Evolutionary conservation across 1,139 yeast genomes (phyloP).

Genomic region (Yamadazyma siamensis): DNA sequence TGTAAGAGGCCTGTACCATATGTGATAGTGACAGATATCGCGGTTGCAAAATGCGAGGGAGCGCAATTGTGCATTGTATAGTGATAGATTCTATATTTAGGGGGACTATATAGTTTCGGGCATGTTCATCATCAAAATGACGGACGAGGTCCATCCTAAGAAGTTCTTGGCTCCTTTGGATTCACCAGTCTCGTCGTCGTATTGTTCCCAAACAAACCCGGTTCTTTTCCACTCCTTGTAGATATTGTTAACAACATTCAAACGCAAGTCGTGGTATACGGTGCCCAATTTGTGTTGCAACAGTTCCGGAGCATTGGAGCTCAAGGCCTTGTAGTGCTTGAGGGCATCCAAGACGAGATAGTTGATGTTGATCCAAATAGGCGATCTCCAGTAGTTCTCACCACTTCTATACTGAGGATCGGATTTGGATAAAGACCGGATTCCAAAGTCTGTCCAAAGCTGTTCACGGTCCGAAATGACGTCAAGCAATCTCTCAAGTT

Average conservation of each 20-base stretch:
- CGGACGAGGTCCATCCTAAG: conserved; percentile 90
- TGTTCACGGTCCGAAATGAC: conserved; percentile 65
- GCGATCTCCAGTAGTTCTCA: conserved; percentile 96
- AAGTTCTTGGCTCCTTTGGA: conserved; percentile 87
- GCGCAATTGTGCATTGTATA: too few species aligned
- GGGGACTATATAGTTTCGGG: conserved; percentile 41
- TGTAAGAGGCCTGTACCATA: conserved; percentile 9
- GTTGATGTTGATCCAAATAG: conserved; percentile 91
- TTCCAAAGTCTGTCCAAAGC: conserved; percentile 77
- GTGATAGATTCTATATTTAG: too few species aligned
- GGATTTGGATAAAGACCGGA: conserved; percentile 73
- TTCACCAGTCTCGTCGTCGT: conserved; percentile 70
- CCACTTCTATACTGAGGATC: conserved; percentile 68
- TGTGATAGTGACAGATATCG: too few species aligned
- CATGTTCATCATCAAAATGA: conserved; percentile 78
- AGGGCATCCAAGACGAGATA: conserved; percentile 75
- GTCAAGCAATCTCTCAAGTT: conserved; percentile 50
- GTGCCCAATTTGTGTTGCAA: conserved; percentile 32
- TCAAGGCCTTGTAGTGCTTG: conserved; percentile 42
- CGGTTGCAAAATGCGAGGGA: too few species aligned
- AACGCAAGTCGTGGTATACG: conserved; percentile 57
- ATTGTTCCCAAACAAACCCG: conserved; percentile 91
- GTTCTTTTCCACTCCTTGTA: conserved; percentile 65
- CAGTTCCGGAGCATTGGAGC: conserved; percentile 19
- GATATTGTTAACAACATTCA: conserved; percentile 66